Base-by-base conservation (phyloP, 2,329 filamentous ascomycete genomes). In the Nemania sp. region DNA sequence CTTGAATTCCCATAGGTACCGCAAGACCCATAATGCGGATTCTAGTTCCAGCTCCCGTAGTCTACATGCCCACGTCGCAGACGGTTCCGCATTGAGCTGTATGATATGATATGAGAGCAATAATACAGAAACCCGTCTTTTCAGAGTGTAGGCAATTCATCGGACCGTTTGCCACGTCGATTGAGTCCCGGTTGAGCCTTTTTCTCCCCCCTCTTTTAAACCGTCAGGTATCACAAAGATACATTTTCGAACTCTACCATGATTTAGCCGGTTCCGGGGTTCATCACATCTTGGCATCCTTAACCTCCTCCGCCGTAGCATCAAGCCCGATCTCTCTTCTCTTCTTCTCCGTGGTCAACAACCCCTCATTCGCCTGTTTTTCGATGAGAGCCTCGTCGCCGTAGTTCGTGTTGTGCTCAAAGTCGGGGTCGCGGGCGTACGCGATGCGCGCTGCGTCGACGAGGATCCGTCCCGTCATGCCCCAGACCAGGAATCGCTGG, bases 381-480 rank as follows among this genome's bases (percentile, higher is more conserved):
- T 77, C 69, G 50, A 87, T 84, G 37, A 86, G 75, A 5, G 72
- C 70, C 70, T 82, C 79, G 67, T 87, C 84, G 5, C 84, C 84
- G 68, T 78, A 81, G 54, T 79, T 76, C 2, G 71, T 68, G 56
- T 85, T 86, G 65, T 86, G 82, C 78, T 96, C 91, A 74, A 97
- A 96, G 72, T 92, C 89, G 3, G 94, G 94, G 72, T 91, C 86
- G 76, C 90, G 84, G 2, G 78, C 89, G 73, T 95, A 98, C 18
- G 93, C 94, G 17, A 96, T 83, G 64, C 91, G 82, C 35, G 94
- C 93, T 4, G 90, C 89, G 76, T 98, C 94, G 5, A 97, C 91
- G 56, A 97, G 75, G 56, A 98, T 94, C 54, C 92, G 81, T 2
- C 92, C 94, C 54, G 94, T 98, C 91, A 98, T 94, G 15, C 94